Base-by-base conservation (phyloP, 129 eudicot species). In the Mikania micrantha region DNA sequence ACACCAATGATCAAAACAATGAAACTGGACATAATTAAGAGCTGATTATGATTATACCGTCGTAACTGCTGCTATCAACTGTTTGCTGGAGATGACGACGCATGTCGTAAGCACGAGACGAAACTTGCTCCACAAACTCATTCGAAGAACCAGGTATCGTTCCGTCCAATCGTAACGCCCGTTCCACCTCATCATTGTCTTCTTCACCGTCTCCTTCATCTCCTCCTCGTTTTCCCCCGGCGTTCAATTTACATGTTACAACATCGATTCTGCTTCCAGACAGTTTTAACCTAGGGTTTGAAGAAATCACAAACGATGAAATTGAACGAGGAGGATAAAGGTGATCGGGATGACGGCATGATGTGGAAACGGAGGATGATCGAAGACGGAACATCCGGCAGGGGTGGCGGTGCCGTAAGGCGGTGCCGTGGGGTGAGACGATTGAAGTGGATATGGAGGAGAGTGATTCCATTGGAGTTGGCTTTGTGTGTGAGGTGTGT, bases 81-180 rank as follows among this genome's bases (percentile, higher is more conserved):
- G 85, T 66, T 76, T 92, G 91, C n/a, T 88, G 95, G 34, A 92
- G 98, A 77, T 86, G 81, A 44, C 98, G 82, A 24, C 98, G 98
- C 91, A 92, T 92, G 54, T 86, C 96, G 68, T 92, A 92, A 31
- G 98, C 98, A 75, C 96, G 95, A 4, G 98, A 93, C 13, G 96
- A 88, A 24, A 93, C 98, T 52, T 88, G 88, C 65, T 85, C 76
- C 22, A 93, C 90, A 50, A 93, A 93, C 85, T 79, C 95, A 29
- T 86, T 79, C 7, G 98, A 88, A 70, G 82, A 86, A 27, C 90
- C 91, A 6, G 96, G 98, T 13, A 93, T 93, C n/a, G 86, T 79
- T 38, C 98, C 98, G 58, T 93, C 98, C 80, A 93, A 77, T 71
- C 84, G 83, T 60, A 93, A 75, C 63, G 98, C 98, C 72, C 71